Evolutionary conservation across 2,329 filamentous ascomycete genomes (phyloP).

Genomic region (Blumeria graminis): DNA sequence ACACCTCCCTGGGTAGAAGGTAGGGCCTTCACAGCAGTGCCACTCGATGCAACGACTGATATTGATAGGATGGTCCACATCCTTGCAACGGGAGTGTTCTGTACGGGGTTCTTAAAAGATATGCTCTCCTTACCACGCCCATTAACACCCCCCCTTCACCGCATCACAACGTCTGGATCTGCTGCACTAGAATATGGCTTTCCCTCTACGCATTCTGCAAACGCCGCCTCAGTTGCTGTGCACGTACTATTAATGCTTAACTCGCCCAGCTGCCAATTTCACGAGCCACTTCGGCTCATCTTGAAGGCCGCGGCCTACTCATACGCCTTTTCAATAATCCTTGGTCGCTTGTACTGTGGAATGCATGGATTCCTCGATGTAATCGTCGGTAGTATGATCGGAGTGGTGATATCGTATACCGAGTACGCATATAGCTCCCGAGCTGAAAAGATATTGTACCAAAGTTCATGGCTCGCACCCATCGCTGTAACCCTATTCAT

Average conservation of each 20-base stretch:
- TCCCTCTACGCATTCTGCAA: constrained; percentile 89
- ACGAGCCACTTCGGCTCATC: constrained; percentile 30
- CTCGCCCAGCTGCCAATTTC: constrained; percentile 36
- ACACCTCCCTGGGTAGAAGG: constrained; percentile 66
- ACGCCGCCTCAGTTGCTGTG: constrained; percentile 80
- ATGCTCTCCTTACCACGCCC: constrained; percentile 79
- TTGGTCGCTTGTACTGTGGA: constrained; percentile 85
- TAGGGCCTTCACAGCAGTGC: constrained; percentile 22
- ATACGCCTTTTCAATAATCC: constrained; percentile 70
- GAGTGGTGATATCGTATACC: constrained; percentile 34
- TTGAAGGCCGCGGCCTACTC: constrained; percentile 53
- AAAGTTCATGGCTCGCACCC: constrained; percentile 38
- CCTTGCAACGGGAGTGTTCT: constrained; percentile 56
- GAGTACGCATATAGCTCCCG: constrained; percentile 35
- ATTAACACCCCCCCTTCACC: constrained; percentile 69
- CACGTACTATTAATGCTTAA: constrained; percentile 54
- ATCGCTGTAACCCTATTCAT: constrained; percentile 39
- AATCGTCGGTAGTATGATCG: constrained; percentile 52
- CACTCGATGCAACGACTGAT: constrained; percentile 5
- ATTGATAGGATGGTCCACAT: constrained; percentile 40
- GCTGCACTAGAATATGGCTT: constrained; percentile 92
- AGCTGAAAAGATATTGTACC: constrained; percentile 48
- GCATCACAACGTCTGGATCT: constrained; percentile 94
- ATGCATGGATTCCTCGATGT: constrained; percentile 98
- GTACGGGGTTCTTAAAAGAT: constrained; percentile 86